Conservation (phyloP, 2,329 filamentous ascomycete species). For the Arthrobotrys iridis region DNA sequence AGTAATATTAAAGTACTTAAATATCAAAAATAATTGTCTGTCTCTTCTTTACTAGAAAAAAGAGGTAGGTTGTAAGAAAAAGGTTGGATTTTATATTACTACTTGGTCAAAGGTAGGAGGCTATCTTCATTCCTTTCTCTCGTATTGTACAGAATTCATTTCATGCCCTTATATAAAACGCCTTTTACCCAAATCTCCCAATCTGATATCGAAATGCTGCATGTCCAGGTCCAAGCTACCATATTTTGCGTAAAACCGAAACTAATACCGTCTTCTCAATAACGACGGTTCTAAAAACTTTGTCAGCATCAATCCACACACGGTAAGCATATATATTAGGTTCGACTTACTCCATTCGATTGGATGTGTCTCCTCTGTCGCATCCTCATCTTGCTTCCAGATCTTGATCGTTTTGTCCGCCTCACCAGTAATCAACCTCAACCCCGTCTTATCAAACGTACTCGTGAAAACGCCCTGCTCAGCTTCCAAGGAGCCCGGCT, state of each 20-base stretch:
- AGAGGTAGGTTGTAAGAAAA: too few species aligned
- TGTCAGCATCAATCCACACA: conserved; percentile 17
- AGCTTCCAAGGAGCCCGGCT: conserved; percentile 91
- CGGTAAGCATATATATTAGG: background rate
- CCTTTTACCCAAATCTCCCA: conserved; percentile 11
- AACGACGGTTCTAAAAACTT: conserved; percentile 43
- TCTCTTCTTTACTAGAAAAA: too few species aligned
- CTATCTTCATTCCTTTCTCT: conserved; percentile 36
- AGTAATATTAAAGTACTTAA: too few species aligned
- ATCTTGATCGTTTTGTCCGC: conserved; percentile 99
- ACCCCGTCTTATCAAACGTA: conserved; percentile 87
- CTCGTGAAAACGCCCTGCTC: conserved; percentile 95
- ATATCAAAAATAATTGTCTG: too few species aligned
- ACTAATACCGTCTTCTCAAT: conserved; percentile 41
- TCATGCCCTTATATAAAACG: conserved; percentile 35
- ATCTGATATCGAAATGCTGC: conserved; percentile 25
- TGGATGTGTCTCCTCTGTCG: conserved; percentile 89
- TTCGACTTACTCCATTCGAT: conserved; percentile 75
- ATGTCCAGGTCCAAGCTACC: background rate
- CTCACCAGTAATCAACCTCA: conserved; percentile 91
- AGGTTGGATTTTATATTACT: conserved; percentile 1
- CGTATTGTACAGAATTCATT: conserved; percentile 44
- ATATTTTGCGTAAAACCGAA: background rate
- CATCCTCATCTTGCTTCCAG: conserved; percentile 92
- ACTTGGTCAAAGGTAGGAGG: too few species aligned